phyloP scores from a whole-genome alignment of 345 rosid species.

The Eucalyptus viminalis region DNA sequence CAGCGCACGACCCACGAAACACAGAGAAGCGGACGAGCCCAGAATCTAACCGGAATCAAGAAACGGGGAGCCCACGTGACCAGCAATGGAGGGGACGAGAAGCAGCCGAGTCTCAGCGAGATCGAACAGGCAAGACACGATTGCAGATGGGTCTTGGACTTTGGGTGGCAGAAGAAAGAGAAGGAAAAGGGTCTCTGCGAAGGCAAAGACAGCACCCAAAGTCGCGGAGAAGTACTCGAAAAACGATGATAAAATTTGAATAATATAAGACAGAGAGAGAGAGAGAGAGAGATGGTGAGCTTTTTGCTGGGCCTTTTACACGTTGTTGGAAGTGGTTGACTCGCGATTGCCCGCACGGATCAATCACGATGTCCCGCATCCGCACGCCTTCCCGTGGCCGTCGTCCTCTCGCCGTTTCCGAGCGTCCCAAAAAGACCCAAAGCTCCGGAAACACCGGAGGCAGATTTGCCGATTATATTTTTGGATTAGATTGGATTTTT shows the following conservation, averaged over 20 bases:
- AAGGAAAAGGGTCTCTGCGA: background rate
- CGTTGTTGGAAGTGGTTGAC: background rate
- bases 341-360: background rate
- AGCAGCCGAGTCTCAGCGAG: no score
- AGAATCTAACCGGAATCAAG: background rate
- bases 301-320: background rate
- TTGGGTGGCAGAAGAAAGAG: background rate
- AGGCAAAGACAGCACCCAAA: background rate
- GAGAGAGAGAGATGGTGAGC: background rate
- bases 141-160: background rate
- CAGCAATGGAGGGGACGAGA: background rate
- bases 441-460: background rate
- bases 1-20: background rate
- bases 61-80: background rate
- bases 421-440: background rate
- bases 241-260: background rate
- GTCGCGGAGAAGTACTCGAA: background rate
- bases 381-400: background rate
- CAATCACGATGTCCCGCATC: background rate
- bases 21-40: background rate
- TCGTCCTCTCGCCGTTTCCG: background rate
- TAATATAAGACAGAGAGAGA: background rate
- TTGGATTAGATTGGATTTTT: background rate
- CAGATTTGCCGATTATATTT: background rate
- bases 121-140: background rate